Evolutionary conservation across 805 yeast genomes (phyloP), one percentile per base, ranked within the genome.

Genomic region (Candida lessepsii): DNA sequence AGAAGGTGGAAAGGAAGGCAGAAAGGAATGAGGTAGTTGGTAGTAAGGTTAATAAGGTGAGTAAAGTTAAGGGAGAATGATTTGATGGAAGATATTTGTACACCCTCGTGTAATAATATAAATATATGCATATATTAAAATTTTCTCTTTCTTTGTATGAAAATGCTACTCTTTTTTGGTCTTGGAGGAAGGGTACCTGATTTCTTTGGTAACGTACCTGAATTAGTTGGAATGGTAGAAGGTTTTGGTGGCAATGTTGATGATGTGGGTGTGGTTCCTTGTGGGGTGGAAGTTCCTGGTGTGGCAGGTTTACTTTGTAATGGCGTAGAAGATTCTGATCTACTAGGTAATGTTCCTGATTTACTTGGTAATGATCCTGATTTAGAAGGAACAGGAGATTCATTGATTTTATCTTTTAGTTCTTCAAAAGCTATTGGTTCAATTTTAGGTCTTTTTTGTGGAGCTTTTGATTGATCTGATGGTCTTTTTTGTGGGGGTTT

Each of bases 41-140:
- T n/a, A 26, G 11, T n/a, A 13, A 13, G 29, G n/a, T 20, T 20
- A 20, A 20, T 20, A 20, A 9, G 9, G 23, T 20, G 5, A 9
- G 23, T 20, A 20, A 28, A 27, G 13, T 42, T n/a, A 46, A 46
- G 26, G 40, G 46, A 17, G 46, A 42, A 25, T 4, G 7, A 28
- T 5, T n/a, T n/a, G n/a, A n/a, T n/a, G n/a, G n/a, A n/a, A n/a
- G n/a, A n/a, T n/a, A n/a, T n/a, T n/a, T n/a, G n/a, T n/a, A n/a
- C n/a, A n/a, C n/a, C n/a, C n/a, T n/a, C n/a, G n/a, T n/a, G n/a
- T n/a, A n/a, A 19, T 42, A 30, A 34, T 21, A 10, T 34, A n/a
- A 11, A 21, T 21, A 29, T 6, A 37, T 35, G 33, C 32, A 28
- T 35, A 21, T 28, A 35, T 35, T 30, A 18, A 19, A 19, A 29